Evolutionary conservation across 1,139 yeast species (phyloP), one percentile per base, ranked within the genome.

Genomic region (Komagataea norvegica): DNA sequence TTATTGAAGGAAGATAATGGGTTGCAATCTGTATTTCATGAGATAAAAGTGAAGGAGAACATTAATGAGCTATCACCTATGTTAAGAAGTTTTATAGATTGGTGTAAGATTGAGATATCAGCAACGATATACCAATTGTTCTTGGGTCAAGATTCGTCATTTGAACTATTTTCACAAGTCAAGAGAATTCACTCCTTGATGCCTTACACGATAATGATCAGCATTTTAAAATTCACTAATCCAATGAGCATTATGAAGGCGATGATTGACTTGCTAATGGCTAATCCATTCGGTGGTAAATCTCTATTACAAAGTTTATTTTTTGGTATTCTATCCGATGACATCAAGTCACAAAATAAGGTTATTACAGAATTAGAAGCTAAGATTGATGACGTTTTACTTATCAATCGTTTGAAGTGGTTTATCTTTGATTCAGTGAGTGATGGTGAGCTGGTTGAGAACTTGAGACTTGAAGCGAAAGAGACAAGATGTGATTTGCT

Each of bases 231-330:
- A 51, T 79, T 80, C 47, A 85, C 96, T 1, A 89, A 89, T 54
- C 97, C 97, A 4, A 77, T 87, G 61, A 76, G 83, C 35, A 78
- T 89, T 27, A 76, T 86, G 63, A 82, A 88, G 41, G 77, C 83
- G 19, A 64, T 88, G 52, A 70, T 88, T 23, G 95, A 87, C 53
- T 57, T 89, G 41, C 75, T 89, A 45, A 73, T 89, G 60, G 84
- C 88, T 16, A 87, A 82, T 50, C 79, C 94, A 24, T 77, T 80
- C 43, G 86, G 85, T 9, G 73, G 77, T 29, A 74, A 74, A 43
- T 77, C 94, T 2, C 61, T 89, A 21, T 64, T 91, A 35, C 87
- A 79, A 42, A 73, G 79, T 46, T 72, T 87, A 40, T 82, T 89
- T 52, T 73, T 83, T 14, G 78, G 84, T 56, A 68, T 86, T 26